Evolutionary conservation across 2,329 filamentous ascomycete genomes (phyloP).

Genomic region (Colletotrichum aenigma): DNA sequence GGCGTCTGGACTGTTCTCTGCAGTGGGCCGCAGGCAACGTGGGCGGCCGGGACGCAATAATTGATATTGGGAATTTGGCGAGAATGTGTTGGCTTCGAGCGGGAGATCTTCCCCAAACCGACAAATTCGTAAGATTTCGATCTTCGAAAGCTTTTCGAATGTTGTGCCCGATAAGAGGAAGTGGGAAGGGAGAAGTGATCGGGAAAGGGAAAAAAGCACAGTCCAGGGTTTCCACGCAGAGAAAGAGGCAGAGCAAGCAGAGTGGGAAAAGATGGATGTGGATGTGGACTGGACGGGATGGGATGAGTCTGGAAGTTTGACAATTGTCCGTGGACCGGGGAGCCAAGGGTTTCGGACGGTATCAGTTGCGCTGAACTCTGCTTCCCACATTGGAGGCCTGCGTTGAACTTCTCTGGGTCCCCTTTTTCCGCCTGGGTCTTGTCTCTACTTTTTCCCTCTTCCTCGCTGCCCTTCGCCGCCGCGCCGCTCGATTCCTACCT

Average conservation of each 20-base stretch:
- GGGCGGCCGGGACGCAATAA: not conserved
- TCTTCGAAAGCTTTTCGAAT: not conserved
- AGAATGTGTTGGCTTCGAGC: not conserved
- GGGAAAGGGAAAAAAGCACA: not conserved
- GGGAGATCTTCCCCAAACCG: not conserved
- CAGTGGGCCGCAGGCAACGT: not conserved
- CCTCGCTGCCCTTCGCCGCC: not conserved
- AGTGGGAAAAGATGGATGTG: not conserved
- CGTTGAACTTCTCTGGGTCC: not conserved
- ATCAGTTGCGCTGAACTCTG: not conserved
- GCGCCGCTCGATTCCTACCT: not conserved
- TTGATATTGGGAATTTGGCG: not conserved
- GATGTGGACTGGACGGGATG: not conserved
- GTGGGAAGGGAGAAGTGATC: not conserved
- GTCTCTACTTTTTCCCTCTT: not conserved
- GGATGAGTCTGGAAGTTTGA: not conserved
- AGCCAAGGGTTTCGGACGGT: not conserved
- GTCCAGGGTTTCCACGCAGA: not conserved
- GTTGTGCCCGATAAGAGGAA: not conserved
- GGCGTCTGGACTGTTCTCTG: not conserved
- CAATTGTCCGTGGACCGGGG: not conserved
- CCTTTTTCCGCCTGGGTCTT: not conserved
- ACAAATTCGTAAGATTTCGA: not conserved
- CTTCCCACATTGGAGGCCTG: constrained; percentile 6
- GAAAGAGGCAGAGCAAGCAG: not conserved